Evolutionary conservation across 2,329 filamentous ascomycete species (phyloP), one percentile per base, ranked within the genome.

Genomic region (Botryotinia convoluta): DNA sequence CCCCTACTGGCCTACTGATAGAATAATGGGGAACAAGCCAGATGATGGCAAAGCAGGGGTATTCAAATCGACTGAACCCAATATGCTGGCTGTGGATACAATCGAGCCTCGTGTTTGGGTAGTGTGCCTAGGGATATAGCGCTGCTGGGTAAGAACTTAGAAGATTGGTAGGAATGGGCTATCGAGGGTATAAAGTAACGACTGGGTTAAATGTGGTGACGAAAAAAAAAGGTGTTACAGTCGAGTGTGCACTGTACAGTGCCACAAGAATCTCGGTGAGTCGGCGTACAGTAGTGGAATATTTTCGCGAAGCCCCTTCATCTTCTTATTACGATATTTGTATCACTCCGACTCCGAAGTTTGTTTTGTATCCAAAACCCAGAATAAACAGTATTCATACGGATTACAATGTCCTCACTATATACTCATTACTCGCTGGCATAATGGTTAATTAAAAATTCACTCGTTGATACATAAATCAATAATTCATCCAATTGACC

Each of bases 51-150:
- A 44, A 73, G 75, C 77, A 76, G 72, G 75, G 78, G 74, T 35
- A 69, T 75, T 73, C 75, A 76, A 79, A 73, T 79, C 76, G 78
- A 76, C 62, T 76, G 72, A 74, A 79, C 74, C 72, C 73, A 70
- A 35, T 35, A 75, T 75, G 76, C 74, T 78, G 75, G 74, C 74
- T 74, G 44, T 70, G 57, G 78, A 79, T 69, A 61, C 29, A 68
- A 60, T 64, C 71, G 71, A 72, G 51, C 62, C 62, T 67, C 62
- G 62, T 72, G 70, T 68, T 65, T 68, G 64, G 75, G 74, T 72
- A 77, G 73, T 83, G 84, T 57, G 60, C 51, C 45, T 42, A 35
- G 45, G 37, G 6, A 39, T 57, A 26, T 10, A 69, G 61, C 26
- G 22, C 22, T 37, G 44, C 44, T 65, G 18, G 22, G 22, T 37